Evolutionary conservation across 2,329 filamentous ascomycete genomes (phyloP).

Genomic region (Exophiala phaeomuriformis): DNA sequence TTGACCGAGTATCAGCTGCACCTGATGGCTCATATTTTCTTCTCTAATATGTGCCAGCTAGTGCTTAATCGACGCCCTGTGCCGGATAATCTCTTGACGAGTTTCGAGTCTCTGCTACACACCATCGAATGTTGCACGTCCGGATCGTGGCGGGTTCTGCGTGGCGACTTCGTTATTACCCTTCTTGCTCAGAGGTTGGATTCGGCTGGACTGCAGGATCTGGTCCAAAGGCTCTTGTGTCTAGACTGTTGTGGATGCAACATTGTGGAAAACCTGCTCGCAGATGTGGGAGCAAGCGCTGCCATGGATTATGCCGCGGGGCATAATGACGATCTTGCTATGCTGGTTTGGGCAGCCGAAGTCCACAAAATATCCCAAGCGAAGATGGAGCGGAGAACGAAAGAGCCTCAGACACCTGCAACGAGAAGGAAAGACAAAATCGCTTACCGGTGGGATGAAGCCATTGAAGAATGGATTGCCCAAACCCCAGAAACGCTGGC

Average conservation of each 20-base stretch:
- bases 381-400: background rate
- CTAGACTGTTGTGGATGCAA: background rate
- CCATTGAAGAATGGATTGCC: conserved; percentile 51
- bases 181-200: background rate
- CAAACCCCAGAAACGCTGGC: conserved; percentile 36
- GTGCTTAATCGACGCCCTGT: background rate
- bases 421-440: conserved; percentile 8
- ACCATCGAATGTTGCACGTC: background rate
- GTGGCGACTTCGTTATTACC: background rate
- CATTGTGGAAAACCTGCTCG: background rate
- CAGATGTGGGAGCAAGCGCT: conserved; percentile 27
- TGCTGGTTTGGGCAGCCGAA: conserved; percentile 35
- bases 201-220: background rate
- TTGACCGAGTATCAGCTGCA: conserved; percentile 1
- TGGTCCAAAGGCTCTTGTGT: background rate
- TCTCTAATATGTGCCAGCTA: conserved; percentile 1
- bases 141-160: background rate
- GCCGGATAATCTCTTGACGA: background rate
- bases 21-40: conserved; percentile 12
- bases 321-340: conserved; percentile 33
- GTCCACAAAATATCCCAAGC: conserved; percentile 28
- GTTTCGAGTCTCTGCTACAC: conserved; percentile 3
- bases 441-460: conserved; percentile 49
- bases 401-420: conserved; percentile 18
- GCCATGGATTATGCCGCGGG: conserved; percentile 38